Percentiles rank a stretch among this genome's conserved stretches.
These are phyloP conservation scores for Pinus taeda DNA, from an alignment of 75 land plant species.

Conservation along the genomic window DNA sequence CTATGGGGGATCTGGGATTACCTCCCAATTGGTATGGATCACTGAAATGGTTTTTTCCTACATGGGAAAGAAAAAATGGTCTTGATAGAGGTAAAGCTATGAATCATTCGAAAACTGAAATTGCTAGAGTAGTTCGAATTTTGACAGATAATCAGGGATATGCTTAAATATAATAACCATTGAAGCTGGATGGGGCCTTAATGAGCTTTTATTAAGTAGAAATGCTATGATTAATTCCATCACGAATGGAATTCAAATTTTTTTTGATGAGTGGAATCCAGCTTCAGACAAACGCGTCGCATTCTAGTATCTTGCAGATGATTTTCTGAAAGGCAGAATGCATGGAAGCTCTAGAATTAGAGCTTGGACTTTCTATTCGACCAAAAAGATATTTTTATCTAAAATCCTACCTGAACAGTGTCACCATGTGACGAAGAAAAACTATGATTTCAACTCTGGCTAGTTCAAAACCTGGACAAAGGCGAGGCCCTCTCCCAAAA, in stretches of 20 bases:
- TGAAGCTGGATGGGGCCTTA: slow-evolving; percentile 87
- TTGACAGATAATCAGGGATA: slow-evolving; percentile 91
- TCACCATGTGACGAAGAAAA: too few species aligned
- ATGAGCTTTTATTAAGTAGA: slow-evolving; percentile 67
- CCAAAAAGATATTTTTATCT: too few species aligned
- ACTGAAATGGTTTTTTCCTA: slow-evolving; percentile 91
- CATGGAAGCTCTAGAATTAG: too few species aligned
- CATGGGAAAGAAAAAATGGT: slow-evolving; percentile 92
- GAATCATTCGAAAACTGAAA: slow-evolving; percentile 84
- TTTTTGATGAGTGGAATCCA: slow-evolving; percentile 82
- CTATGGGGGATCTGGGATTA: slow-evolving; percentile 63
- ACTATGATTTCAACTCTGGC: too few species aligned
- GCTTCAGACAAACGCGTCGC: slow-evolving; percentile 55
- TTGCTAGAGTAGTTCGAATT: slow-evolving; percentile 87
- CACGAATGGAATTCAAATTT: slow-evolving; percentile 68
- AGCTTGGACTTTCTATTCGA: too few species aligned
- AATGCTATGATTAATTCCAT: slow-evolving; percentile 70
- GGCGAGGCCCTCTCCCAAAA: too few species aligned
- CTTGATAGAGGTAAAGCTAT: slow-evolving; percentile 94
- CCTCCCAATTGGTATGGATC: slow-evolving; percentile 92
- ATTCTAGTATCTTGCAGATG: too few species aligned
- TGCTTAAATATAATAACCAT: slow-evolving; percentile 86
- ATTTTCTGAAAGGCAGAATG: too few species aligned
- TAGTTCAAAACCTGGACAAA: too few species aligned
- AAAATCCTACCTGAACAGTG: too few species aligned